Evolutionary conservation across 208 protist species (phyloP), one percentile per base, ranked within the genome.

Genomic region (Novymonas esmeraldas): DNA sequence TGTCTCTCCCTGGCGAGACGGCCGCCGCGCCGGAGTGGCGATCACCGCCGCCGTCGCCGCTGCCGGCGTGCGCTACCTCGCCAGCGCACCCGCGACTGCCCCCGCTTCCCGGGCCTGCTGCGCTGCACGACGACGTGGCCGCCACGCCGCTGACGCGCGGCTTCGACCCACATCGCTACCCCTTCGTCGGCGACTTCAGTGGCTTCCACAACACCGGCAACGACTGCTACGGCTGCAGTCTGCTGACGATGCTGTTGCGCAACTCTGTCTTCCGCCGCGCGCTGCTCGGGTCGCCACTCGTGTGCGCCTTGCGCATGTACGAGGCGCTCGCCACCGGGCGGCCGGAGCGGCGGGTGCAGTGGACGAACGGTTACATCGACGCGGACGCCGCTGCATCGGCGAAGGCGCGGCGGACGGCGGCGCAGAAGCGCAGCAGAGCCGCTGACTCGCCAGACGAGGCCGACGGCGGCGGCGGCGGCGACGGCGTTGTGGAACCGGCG

Each of bases 161-260:
- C 28, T 6, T 24, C 34, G 26, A 42, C 38, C 24, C 13, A 2
- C 49, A 22, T 2, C 20, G 45, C 1, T 60, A 29, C 54, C 50
- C 51, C 4, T 54, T 41, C 55, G 20, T 78, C 45, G 45, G 49
- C 22, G 79, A 93, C 59, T 78, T 50, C 50, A 93, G 87, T 61
- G 90, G 90, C 36, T 95, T 95, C 62, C 68, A 77, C 52, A 95
- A 95, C 64, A 36, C 50, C 6, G 81, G 83, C 41, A 92, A 90
- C 60, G 81, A 91, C 72, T 95, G 90, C 70, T 95, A 95, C 71
- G 90, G 82, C 28, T 93, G 87, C 75, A 92, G 87, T 45, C 79
- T 93, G 18, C 62, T 95, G 41, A 92, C 84, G 11, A 64, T 93
- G 52, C 68, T 95, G 42, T 68, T 95, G 41, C 87, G 85, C 7